Evolutionary conservation across 495 filamentous ascomycete species (phyloP).

Genomic region (Aspergillus funiculosus): DNA sequence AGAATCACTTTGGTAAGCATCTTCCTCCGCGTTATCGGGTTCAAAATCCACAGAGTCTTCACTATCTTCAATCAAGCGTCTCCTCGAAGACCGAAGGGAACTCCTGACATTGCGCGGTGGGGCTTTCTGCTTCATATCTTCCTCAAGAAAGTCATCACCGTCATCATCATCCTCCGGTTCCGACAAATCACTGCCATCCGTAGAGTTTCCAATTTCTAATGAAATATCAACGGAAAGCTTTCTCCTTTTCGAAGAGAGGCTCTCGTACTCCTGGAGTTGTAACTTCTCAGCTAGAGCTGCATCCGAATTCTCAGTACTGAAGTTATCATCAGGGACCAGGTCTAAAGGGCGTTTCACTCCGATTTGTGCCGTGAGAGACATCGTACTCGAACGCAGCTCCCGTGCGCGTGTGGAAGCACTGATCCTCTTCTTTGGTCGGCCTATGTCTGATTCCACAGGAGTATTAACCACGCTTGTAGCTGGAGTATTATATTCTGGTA

Average conservation of each 20-base stretch:
- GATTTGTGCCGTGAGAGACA: slow-evolving; percentile 27
- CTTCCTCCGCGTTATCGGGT: slow-evolving; percentile 1
- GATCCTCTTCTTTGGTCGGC: slow-evolving; percentile 26
- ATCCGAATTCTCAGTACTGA: slow-evolving; percentile 41
- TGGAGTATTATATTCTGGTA: slow-evolving; percentile 65
- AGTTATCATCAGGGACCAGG: slow-evolving; percentile 25
- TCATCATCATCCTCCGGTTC: slow-evolving; percentile 23
- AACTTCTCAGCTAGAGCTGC: slow-evolving; percentile 52
- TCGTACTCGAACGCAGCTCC: slow-evolving; percentile 36
- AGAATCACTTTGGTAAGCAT: slow-evolving; percentile 11
- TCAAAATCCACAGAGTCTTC: slow-evolving; percentile 12
- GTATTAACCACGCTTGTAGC: slow-evolving; percentile 66
- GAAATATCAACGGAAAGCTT: slow-evolving; percentile 19
- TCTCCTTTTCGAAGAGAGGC: slow-evolving; percentile 21
- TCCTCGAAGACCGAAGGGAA: slow-evolving; percentile 11
- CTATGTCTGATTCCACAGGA: slow-evolving; percentile 40
- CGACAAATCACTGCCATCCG: slow-evolving; percentile 14
- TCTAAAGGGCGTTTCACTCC: slow-evolving; percentile 33
- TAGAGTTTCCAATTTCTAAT: slow-evolving; percentile 8
- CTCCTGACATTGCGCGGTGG: slow-evolving; percentile 15
- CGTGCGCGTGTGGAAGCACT: slow-evolving; percentile 38
- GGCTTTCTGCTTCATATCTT: slow-evolving; percentile 10
- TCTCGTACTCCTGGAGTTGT: slow-evolving; percentile 57
- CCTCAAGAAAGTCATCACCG: slow-evolving; percentile 11
- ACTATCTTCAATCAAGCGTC: slow-evolving; percentile 1